These are phyloP conservation scores for Lentinus brumalis DNA, from an alignment of 768 basidiomycete species.

Conservation along the genomic window DNA sequence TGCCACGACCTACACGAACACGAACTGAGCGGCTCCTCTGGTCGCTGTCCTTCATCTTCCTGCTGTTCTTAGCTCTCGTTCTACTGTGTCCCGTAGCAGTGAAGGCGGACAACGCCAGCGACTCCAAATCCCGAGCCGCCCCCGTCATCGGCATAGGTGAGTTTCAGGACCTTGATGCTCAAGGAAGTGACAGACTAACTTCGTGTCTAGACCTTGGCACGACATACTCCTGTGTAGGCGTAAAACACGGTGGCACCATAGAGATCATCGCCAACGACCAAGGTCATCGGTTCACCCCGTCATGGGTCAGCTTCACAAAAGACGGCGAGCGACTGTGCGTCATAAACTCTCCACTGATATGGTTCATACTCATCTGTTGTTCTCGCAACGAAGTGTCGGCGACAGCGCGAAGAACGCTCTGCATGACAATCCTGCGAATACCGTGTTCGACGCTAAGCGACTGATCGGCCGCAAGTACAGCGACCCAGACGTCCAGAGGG, in stretches of 20 bases:
- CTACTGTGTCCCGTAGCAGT: conserved; percentile 61
- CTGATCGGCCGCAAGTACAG: conserved; percentile 82
- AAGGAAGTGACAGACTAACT: background rate
- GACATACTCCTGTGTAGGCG: conserved; percentile 62
- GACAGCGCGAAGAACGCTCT: conserved; percentile 94
- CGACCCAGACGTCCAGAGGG: conserved; percentile 72
- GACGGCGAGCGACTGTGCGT: conserved; percentile 46
- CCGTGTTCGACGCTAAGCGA: conserved; percentile 92
- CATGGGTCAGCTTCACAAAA: conserved; percentile 49
- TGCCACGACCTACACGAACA: conserved; percentile 48
- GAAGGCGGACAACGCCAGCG: conserved; percentile 52
- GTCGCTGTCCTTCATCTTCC: conserved; percentile 49
- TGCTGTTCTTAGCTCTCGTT: conserved; percentile 59
- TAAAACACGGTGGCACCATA: conserved; percentile 37
- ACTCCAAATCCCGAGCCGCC: conserved; percentile 63
- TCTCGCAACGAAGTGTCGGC: conserved; percentile 54
- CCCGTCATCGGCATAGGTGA: conserved; percentile 86
- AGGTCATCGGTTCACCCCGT: conserved; percentile 54
- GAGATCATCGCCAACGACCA: conserved; percentile 50
- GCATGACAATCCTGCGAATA: conserved; percentile 85
- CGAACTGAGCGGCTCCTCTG: conserved; percentile 51
- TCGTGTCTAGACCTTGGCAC: conserved; percentile 74
- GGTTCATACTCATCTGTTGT: background rate
- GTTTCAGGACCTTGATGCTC: background rate
- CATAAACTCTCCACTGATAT: background rate